Conservation (phyloP, 1,284 basidiomycete genomes). For the Amylostereum areolatum region DNA sequence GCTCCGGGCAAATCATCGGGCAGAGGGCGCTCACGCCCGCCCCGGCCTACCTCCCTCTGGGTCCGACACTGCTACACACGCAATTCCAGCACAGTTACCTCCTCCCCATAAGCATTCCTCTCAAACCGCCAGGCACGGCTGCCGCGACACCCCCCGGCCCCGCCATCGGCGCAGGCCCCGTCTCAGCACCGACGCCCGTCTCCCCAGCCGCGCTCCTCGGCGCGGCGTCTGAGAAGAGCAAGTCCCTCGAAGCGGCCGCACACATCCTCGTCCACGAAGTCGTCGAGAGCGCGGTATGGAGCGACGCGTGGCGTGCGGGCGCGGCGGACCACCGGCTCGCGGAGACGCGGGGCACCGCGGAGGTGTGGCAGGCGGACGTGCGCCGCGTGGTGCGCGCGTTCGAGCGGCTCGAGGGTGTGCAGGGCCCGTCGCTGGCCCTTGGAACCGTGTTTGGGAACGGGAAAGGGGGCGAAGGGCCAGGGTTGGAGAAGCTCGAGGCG, state of each 20-base stretch:
- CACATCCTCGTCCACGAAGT: conserved; percentile 55
- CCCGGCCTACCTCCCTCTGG: conserved; percentile 61
- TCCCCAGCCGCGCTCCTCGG: conserved; percentile 66
- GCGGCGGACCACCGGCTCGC: conserved; percentile 21
- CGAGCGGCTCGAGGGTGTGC: conserved; percentile 17
- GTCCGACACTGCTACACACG: conserved; percentile 57
- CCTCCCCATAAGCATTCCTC: conserved; percentile 49
- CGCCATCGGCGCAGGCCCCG: conserved; percentile 32
- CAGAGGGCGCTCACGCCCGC: conserved; percentile 43
- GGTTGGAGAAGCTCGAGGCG: conserved; percentile 36
- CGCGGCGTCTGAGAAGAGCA: conserved; percentile 52
- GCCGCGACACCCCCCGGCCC: conserved; percentile 33
- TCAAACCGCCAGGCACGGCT: conserved; percentile 49
- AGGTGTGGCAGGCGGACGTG: conserved; percentile 54
- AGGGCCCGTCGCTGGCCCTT: too few species aligned
- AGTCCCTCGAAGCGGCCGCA: conserved; percentile 59
- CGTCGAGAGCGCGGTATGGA: conserved; percentile 64
- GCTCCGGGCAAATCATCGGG: conserved; percentile 22
- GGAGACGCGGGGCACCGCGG: conserved; percentile 17
- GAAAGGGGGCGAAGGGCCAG: conserved; percentile 1
- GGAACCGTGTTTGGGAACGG: conserved; percentile 31
- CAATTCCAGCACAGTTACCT: conserved; percentile 58
- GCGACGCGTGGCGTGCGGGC: conserved; percentile 54
- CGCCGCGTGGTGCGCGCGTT: conserved; percentile 32
- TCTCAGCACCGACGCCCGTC: conserved; percentile 70